Percentiles rank a stretch among this genome's conserved stretches.
These are phyloP conservation scores for Shiraia bambusicola DNA, from an alignment of 2,329 filamentous ascomycete species.

Conservation along the genomic window DNA sequence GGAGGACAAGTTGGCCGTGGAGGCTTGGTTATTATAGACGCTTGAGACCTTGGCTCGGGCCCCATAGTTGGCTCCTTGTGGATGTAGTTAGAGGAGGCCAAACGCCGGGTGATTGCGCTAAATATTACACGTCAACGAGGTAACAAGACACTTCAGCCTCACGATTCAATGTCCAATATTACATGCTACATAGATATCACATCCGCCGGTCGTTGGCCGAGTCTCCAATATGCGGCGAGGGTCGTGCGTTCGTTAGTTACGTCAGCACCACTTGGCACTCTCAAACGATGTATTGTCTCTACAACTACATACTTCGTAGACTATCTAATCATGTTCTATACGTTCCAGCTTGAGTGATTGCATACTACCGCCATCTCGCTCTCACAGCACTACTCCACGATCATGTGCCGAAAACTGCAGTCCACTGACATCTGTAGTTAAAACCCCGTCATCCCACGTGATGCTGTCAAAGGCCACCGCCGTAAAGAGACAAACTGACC, in stretches of 20 bases:
- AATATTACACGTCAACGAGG: slow-evolving; percentile 15
- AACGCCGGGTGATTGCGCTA: slow-evolving; percentile 2
- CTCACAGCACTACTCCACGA: background rate
- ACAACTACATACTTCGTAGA: too few relatives aligned
- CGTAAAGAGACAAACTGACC: slow-evolving; percentile 3
- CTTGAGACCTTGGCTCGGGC: slow-evolving; percentile 7
- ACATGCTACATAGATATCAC: background rate
- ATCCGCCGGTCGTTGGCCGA: background rate
- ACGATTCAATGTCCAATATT: slow-evolving; percentile 3
- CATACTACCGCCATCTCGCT: too few relatives aligned
- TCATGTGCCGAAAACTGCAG: background rate
- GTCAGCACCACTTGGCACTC: slow-evolving; percentile 3
- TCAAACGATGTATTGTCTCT: slow-evolving; percentile 3
- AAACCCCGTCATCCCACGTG: slow-evolving; percentile 27
- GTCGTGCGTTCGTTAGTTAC: slow-evolving; percentile 4
- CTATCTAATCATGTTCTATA: too few relatives aligned
- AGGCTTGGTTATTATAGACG: slow-evolving; percentile 12
- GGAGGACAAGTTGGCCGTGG: slow-evolving; percentile 4
- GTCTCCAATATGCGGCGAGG: background rate
- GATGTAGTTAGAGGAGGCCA: slow-evolving; percentile 8
- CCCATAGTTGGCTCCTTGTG: slow-evolving; percentile 23
- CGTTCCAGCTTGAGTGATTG: too few relatives aligned
- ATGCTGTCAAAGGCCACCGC: slow-evolving; percentile 20
- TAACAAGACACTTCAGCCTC: slow-evolving; percentile 11
- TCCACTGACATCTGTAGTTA: slow-evolving; percentile 5